Base-by-base conservation (phyloP, 345 rosid species). In the Bruguiera parviflora region DNA sequence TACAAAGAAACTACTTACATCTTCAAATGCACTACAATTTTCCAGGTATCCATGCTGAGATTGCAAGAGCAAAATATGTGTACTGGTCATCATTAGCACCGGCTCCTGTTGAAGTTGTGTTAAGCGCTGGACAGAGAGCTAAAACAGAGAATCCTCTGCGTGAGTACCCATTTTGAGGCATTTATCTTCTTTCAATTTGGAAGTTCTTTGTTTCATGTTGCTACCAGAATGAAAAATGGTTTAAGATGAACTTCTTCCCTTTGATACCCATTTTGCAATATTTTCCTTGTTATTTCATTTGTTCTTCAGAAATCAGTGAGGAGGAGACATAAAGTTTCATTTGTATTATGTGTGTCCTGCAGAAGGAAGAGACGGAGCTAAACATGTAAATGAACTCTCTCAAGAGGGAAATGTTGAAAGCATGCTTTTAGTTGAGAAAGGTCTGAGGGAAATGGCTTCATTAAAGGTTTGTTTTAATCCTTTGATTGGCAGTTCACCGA, bases 51-150 rank as follows among this genome's bases (percentile, higher is more conserved):
- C 90, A 85, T 65, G 79, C 84, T 11, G 98, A 93, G 66, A 84
- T 93, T 43, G 96, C 98, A 6, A 63, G 77, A 72, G 89, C 86
- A 55, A 93, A 83, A 67, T 64, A 79, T 32, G 89, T 84, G 28
- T 87, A 89, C 74, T 93, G 98, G 98, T 88, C 97, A 77, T 86
- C 97, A 29, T 87, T 88, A 80, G 96, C 98, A 47, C 98, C 94
- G 65, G 88, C 83, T 75, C 92, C 98, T 7, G 65, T 71, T 71
- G 95, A 93, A 71, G 77, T 87, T 70, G 96, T 93, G 61, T 61
- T 88, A 58, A 84, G 86, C 13, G 91, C 96, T 7, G 96, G 97
- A 75, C 79, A 91, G 79, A 85, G 83, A 73, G 92, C 92, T 71
- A 77, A 72, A 73, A 85, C 88, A 6, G 83, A 67, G 49, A 77